Evolutionary conservation across 2,329 filamentous ascomycete genomes (phyloP).

Genomic region (Dactylellina haptotyla): DNA sequence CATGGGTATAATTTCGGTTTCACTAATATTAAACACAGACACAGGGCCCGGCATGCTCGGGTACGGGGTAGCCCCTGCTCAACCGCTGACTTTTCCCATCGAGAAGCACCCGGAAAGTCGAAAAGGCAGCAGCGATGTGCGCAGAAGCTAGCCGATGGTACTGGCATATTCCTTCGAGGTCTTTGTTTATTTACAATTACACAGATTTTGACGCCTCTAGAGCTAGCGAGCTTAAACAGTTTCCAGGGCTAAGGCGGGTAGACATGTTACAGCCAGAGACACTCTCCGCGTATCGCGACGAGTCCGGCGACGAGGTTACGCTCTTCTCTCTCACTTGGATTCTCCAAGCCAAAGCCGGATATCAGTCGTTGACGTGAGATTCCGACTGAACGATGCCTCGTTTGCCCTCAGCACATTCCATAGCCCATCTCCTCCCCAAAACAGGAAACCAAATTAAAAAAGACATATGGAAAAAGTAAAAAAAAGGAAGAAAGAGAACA

Average conservation of each 20-base stretch:
- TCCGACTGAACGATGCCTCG: slow-evolving; percentile 6
- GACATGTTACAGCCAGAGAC: slow-evolving; percentile 6
- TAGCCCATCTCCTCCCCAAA: slow-evolving; percentile 24
- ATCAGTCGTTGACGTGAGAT: not conserved
- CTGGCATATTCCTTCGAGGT: not conserved
- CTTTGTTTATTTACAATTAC: slow-evolving; percentile 16
- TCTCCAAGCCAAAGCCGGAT: slow-evolving; percentile 2
- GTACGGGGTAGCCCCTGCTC: slow-evolving; percentile 37
- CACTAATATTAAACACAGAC: slow-evolving; percentile 50
- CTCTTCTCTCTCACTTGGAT: slow-evolving; percentile 22
- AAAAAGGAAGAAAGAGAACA: not conserved
- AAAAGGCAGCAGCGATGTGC: slow-evolving; percentile 31
- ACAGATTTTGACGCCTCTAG: not conserved
- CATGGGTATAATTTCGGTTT: slow-evolving; percentile 42
- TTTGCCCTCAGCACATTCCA: slow-evolving; percentile 3
- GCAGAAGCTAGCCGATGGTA: not conserved
- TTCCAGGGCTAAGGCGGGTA: not conserved
- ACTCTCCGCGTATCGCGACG: not conserved
- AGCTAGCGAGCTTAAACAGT: not conserved
- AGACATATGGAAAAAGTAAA: slow-evolving; percentile 6
- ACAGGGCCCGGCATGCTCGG: slow-evolving; percentile 20
- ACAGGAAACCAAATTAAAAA: slow-evolving; percentile 26
- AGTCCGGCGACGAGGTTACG: slow-evolving; percentile 15
- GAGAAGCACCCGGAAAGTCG: slow-evolving; percentile 7
- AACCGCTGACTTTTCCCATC: slow-evolving; percentile 33